Base-by-base conservation (phyloP, 2,329 filamentous ascomycete genomes). In the Beauveria sp. region DNA sequence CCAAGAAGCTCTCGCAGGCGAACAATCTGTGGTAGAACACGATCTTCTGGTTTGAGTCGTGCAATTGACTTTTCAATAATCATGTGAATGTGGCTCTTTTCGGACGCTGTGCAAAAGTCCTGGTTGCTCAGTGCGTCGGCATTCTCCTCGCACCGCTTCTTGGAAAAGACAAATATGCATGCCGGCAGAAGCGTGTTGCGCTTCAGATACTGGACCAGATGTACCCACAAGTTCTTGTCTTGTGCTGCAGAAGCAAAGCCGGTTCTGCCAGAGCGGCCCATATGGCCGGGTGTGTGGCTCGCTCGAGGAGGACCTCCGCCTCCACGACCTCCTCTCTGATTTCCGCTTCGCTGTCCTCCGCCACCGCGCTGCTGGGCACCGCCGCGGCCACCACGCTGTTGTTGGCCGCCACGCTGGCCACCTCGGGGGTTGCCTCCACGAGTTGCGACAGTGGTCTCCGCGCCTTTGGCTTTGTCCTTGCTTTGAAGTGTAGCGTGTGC, bases 111-210 rank as follows among this genome's bases (percentile, higher is more conserved):
- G 71, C 90, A 96, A 70, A 96, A 98, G 70, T 99, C 95, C 66
- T 96, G 88, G 70, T 97, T 98, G 64, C 90, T 93, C 24, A 99
- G 80, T 0, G 95, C 93, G 71, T 97, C 91, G 0, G 95, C 95
- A 72, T 98, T 99, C 71, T 98, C 92, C 73, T 99, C 95, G 69
- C 95, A 98, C 58, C 95, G 83, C 75, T 95, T 96, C 78, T 98
- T 99, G 3, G 95, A 99, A 74, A 99, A 99, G 61, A 99, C 93
- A 71, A 99, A 99, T 66, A 99, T 96, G 72, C 93, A 98, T 9
- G 90, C 91, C 0, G 95, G 95, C 3, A 99, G 83, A 4, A 99
- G 81, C 54, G 86, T 91, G 58, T 92, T 86, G 73, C 96, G 96
- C 68, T 87, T 90, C 59, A 99, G 80, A 74, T 91, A 92, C 69